Conservation (phyloP, 371 early-diverging fungal genomes). For the Mucor racemosus region DNA sequence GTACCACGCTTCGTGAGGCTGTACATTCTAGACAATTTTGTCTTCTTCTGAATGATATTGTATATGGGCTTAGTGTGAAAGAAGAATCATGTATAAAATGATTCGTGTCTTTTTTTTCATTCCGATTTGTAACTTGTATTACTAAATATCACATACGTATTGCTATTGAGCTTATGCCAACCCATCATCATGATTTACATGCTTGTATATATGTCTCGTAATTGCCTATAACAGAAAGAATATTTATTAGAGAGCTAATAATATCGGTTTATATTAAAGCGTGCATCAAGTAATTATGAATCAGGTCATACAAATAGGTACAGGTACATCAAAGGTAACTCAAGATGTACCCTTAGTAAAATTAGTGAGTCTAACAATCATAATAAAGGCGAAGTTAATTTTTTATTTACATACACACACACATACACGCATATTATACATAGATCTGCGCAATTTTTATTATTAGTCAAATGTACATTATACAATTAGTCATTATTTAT, state of each 20-base stretch:
- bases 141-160: background rate
- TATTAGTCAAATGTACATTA: background rate
- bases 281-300: background rate
- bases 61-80: background rate
- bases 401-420: background rate
- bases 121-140: background rate
- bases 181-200: background rate
- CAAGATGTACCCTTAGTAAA: background rate
- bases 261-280: background rate
- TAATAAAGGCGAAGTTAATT: background rate
- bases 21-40: background rate
- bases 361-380: background rate
- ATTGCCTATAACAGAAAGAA: background rate
- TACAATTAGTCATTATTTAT: slow-evolving; percentile 1
- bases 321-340: background rate
- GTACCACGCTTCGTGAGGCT: background rate
- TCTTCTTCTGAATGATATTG: background rate
- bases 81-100: background rate
- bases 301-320: slow-evolving; percentile 1
- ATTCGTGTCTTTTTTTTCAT: background rate
- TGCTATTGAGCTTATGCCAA: background rate
- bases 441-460: background rate
- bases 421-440: background rate
- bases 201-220: background rate
- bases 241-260: too few species aligned